A percentile compares a stretch with the other conserved stretches of the same genome.
phyloP scores from a whole-genome alignment of 345 rosid species.

The Eucalyptus sp. region DNA sequence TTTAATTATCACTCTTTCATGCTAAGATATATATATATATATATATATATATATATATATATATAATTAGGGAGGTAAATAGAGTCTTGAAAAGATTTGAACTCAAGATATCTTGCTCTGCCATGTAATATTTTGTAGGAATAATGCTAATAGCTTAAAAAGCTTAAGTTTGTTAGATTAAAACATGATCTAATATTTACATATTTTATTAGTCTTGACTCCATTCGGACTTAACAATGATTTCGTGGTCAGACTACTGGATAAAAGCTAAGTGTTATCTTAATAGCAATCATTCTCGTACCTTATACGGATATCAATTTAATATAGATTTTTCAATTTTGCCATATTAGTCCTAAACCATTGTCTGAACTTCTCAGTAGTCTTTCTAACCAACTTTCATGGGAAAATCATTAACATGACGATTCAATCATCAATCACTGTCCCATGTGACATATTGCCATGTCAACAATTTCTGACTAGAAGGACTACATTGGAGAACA shows the following conservation, averaged over 20 bases:
- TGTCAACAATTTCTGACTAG: fast-evolving
- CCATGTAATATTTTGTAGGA: too few relatives aligned
- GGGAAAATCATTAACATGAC: not conserved
- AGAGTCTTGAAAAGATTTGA: too few relatives aligned
- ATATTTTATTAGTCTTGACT: not conserved
- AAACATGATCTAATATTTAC: too few relatives aligned
- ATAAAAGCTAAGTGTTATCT: not conserved
- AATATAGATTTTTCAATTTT: not conserved
- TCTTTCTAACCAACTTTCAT: not conserved
- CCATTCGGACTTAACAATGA: not conserved
- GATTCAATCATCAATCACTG: fast-evolving
- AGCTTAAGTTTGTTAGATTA: too few relatives aligned
- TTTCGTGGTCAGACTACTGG: fast-evolving
- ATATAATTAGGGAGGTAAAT: too few relatives aligned
- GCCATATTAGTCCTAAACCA: too few relatives aligned
- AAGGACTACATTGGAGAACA: fast-evolving
- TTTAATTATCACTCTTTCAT: too few relatives aligned
- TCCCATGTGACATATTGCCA: not conserved
- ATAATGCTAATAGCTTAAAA: too few relatives aligned
- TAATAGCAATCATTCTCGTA: not conserved
- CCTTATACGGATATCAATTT: not conserved
- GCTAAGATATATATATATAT: too few relatives aligned
- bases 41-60: too few relatives aligned
- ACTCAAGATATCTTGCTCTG: too few relatives aligned
- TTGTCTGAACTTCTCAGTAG: fast-evolving